Base-by-base conservation (phyloP, 345 rosid species). In the Zanthoxylum bungeanum region DNA sequence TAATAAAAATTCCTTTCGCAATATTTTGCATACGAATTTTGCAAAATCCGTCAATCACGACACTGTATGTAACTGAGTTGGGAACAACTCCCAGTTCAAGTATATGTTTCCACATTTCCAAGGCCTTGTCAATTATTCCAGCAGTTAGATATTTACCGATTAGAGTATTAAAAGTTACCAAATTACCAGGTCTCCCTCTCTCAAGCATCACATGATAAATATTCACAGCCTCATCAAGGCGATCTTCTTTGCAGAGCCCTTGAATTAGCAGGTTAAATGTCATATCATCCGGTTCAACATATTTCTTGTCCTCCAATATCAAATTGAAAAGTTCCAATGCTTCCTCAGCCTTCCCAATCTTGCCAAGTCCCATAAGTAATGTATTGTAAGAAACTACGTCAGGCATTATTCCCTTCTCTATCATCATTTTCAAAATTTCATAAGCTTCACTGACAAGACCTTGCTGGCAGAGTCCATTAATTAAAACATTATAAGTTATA, bases 1-100 rank as follows among this genome's bases (percentile, higher is more conserved):
- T 83, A 74, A 73, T 60, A 51, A 88, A 81, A 57, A 90, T 24
- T 60, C 93, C 96, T 77, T 84, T 88, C 21, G 91, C 89, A 63
- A 86, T 30, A 75, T 78, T 88, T 70, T 83, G 85, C 84, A 88
- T 59, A 30, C 81, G 71, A 30, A 64, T 67, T 76, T 84, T 85
- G 83, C 88, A 83, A 66, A 85, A 78, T 69, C 90, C 93, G 66
- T 73, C 66, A 65, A 90, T 85, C 84, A 85, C 57, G 58, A 75
- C 39, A 64, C 84, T 76, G 71, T 84, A 88, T 9, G 88, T 88
- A 60, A 70, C 30, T 30, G 91, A 79, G 62, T 82, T 70, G 16
- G 89, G 91, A 73, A 67, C 71, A 57, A 82, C 50, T 69, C 82
- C 84, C 77, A 75, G 71, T 51, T 77, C 74, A 70, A 66, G 71